Conservation (phyloP, 73 alveolate species). For the Paraurostyla sp. region DNA sequence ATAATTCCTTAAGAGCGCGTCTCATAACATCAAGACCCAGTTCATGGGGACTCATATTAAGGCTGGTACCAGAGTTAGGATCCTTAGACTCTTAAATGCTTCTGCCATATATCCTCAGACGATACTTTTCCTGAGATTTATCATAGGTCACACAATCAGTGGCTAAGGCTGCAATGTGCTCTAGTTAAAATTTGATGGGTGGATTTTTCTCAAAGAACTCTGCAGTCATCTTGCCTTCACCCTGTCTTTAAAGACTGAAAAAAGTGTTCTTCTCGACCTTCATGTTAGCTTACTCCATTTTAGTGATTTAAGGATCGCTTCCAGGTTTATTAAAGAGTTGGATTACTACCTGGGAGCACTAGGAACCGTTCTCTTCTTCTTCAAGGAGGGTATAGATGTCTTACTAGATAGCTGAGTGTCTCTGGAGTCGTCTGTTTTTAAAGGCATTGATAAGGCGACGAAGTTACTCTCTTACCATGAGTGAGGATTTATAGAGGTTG, state of each 20-base stretch:
- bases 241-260: neutral
- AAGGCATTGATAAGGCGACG: conserved; percentile 10
- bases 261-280: neutral
- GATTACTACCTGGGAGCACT: neutral
- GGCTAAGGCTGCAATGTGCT: neutral
- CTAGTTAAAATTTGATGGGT: conserved; percentile 40
- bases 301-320: neutral
- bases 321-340: neutral
- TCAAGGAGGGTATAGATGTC: conserved; percentile 26
- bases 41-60: conserved; percentile 5
- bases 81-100: neutral
- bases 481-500: conserved; percentile 9
- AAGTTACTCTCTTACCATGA: conserved; percentile 42
- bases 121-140: neutral
- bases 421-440: conserved; percentile 36
- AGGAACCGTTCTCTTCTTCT: conserved; percentile 30
- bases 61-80: neutral
- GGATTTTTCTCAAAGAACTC: conserved; percentile 51
- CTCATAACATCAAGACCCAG: conserved; percentile 33
- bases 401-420: conserved; percentile 40
- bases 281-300: neutral
- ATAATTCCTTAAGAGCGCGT: neutral
- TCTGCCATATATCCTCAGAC: conserved; percentile 32
- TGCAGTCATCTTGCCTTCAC: neutral
- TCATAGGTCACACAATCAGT: conserved; percentile 7